Evolutionary conservation across 1,139 yeast genomes (phyloP).

Genomic region (Yamadazyma mexicana): DNA sequence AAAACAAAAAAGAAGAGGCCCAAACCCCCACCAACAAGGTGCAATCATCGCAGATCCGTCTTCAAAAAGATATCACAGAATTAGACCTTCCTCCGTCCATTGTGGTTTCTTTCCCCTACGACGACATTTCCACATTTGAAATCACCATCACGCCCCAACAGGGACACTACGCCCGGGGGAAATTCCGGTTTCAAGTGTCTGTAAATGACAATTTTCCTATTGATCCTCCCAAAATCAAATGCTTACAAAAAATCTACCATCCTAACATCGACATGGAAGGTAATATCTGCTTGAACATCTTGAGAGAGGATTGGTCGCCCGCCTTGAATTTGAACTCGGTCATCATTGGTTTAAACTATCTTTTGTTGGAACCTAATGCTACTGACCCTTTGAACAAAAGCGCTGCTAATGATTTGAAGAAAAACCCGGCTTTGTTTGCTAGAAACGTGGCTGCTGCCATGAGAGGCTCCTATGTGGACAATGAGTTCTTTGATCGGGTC

Average conservation of each 20-base stretch:
- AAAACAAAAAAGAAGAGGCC: constrained; percentile 52
- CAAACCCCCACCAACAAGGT: constrained; percentile 22
- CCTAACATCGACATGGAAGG: constrained; percentile 93
- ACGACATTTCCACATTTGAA: constrained; percentile 60
- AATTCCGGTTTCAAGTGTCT: constrained; percentile 62
- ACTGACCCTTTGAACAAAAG: constrained; percentile 89
- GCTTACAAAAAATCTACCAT: constrained; percentile 75
- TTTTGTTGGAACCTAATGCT: constrained; percentile 88
- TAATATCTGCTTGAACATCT: constrained; percentile 84
- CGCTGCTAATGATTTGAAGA: constrained; percentile 76
- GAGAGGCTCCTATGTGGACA: constrained; percentile 69
- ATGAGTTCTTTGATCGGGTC: constrained; percentile 64
- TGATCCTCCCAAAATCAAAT: constrained; percentile 85
- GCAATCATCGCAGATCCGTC: constrained; percentile 54
- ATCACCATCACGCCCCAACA: constrained; percentile 70
- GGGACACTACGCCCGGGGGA: constrained; percentile 75
- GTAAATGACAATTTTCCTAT: constrained; percentile 81
- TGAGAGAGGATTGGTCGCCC: constrained; percentile 96
- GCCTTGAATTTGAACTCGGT: constrained; percentile 81
- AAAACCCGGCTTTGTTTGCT: constrained; percentile 56
- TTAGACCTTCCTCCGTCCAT: constrained; percentile 69
- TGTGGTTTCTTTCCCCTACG: constrained; percentile 53
- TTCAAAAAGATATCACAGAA: constrained; percentile 66
- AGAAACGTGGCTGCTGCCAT: constrained; percentile 62
- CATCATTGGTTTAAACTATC: constrained; percentile 79